Evolutionary conservation across 371 early-diverging fungal genomes (phyloP).

Genomic region (Gilbertella persicaria): DNA sequence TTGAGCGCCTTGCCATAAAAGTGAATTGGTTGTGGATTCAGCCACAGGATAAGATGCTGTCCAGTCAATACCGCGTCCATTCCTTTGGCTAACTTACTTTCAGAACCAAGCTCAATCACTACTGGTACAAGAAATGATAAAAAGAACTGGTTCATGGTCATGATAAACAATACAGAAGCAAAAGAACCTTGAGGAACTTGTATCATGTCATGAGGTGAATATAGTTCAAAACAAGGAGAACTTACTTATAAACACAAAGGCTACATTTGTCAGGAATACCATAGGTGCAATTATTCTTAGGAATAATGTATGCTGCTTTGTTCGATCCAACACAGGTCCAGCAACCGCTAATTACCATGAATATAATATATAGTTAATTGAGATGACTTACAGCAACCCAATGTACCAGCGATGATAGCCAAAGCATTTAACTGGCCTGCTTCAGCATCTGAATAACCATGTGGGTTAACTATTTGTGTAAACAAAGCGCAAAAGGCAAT

Average conservation of each 20-base stretch:
- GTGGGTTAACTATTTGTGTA: conserved; percentile 48
- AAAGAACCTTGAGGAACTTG: conserved; percentile 45
- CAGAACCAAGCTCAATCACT: conserved; percentile 55
- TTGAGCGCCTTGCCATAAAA: conserved; percentile 55
- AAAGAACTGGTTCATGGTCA: conserved; percentile 49
- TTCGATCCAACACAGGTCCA: conserved; percentile 54
- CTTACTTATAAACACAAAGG: conserved; percentile 48
- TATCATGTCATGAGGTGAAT: too few species aligned
- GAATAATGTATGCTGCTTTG: conserved; percentile 52
- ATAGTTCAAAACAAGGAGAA: too few species aligned
- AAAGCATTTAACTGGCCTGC: conserved; percentile 45
- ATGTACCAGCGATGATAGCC: conserved; percentile 39
- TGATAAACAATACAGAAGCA: conserved; percentile 47
- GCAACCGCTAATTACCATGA: conserved; percentile 30
- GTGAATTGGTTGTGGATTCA: conserved; percentile 50
- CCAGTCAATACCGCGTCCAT: not conserved
- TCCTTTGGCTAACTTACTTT: conserved; percentile 34
- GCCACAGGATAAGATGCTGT: conserved; percentile 55
- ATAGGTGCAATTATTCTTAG: conserved; percentile 50
- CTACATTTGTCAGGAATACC: conserved; percentile 46
- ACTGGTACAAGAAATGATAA: conserved; percentile 55
- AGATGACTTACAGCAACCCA: conserved; percentile 37
- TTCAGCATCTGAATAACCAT: conserved; percentile 56
- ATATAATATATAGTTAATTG: not conserved
- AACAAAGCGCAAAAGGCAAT: conserved; percentile 54